Conservation (phyloP, 192 early-diverging fungal genomes). For the Backusella australiensis region DNA sequence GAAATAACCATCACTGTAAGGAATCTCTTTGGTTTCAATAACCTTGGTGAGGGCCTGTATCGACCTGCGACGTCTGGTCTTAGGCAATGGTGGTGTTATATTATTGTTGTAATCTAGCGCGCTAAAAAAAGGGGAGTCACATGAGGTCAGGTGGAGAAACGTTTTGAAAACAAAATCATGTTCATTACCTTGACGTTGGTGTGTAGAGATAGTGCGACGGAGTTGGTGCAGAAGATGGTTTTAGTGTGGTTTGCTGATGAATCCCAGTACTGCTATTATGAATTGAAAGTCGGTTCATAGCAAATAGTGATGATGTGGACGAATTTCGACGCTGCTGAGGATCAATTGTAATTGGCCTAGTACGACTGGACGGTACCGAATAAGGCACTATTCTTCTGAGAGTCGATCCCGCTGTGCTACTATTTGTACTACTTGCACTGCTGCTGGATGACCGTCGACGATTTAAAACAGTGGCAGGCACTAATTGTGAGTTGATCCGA, state of each 20-base stretch:
- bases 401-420: background rate
- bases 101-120: background rate
- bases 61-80: constrained; percentile 51
- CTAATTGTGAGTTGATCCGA: background rate
- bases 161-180: background rate
- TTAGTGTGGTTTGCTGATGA: background rate
- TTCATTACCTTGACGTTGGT: background rate
- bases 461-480: background rate
- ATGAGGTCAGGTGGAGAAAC: background rate
- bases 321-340: constrained; percentile 1
- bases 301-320: background rate
- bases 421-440: background rate
- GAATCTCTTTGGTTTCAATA: constrained; percentile 50
- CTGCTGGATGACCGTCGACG: constrained; percentile 2
- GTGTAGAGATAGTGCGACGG: background rate
- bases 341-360: background rate
- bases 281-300: constrained; percentile 1
- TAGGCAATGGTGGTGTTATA: background rate
- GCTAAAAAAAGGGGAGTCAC: background rate
- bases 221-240: background rate
- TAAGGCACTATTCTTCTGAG: constrained; percentile 4
- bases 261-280: background rate
- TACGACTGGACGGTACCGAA: background rate
- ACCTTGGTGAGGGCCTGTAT: constrained; percentile 61
- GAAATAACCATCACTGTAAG: constrained; percentile 45